Evolutionary conservation across 1,284 basidiomycete genomes (phyloP).

Genomic region (Meira miltonrushii): DNA sequence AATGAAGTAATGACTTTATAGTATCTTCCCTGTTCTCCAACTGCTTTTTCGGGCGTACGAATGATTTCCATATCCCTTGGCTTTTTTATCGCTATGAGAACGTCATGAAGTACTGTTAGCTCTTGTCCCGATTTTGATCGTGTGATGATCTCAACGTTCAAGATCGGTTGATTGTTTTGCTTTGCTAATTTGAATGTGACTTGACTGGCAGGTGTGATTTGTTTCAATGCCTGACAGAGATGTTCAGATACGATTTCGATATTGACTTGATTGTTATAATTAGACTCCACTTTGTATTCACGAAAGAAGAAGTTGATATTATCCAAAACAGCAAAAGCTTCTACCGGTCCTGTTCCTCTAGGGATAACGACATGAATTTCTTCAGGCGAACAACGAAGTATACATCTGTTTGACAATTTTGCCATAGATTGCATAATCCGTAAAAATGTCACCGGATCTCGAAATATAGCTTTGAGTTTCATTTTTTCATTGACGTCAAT

Average conservation of each 20-base stretch:
- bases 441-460: conserved; percentile 1
- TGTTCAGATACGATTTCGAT: conserved; percentile 51
- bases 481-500: background rate
- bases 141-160: conserved; percentile 40
- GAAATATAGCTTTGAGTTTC: conserved; percentile 3
- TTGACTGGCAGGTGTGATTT: conserved; percentile 28
- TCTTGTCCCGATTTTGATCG: background rate
- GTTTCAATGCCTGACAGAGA: conserved; percentile 42
- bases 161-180: conserved; percentile 42
- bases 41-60: background rate
- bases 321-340: conserved; percentile 42
- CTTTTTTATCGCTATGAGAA: background rate
- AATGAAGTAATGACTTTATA: background rate
- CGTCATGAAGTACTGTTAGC: background rate
- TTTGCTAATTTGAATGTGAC: conserved; percentile 49
- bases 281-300: conserved; percentile 50
- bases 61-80: background rate
- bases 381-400: conserved; percentile 45
- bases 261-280: conserved; percentile 52
- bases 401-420: conserved; percentile 44
- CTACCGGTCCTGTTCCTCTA: conserved; percentile 35
- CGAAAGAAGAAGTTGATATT: conserved; percentile 29
- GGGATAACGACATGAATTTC: conserved; percentile 48
- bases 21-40: background rate
- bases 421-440: conserved; percentile 35